phyloP scores from a whole-genome alignment of 306 rosid genomes.

The Acacia crassicarpa region DNA sequence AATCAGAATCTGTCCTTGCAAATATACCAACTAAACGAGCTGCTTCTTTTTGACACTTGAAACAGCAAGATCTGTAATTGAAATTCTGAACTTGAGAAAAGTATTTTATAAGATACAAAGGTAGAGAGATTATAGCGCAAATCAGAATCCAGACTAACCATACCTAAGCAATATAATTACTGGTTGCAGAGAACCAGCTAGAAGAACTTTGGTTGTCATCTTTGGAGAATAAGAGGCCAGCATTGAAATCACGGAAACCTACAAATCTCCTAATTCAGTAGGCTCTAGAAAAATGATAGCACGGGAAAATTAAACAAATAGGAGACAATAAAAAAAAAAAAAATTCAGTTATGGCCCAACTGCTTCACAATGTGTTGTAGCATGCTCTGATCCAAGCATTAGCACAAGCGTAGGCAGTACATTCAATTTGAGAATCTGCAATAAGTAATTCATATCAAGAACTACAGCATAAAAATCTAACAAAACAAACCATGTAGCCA shows the following conservation, averaged over 20 bases:
- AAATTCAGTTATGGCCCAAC: slow-evolving; percentile 36
- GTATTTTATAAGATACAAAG: background rate
- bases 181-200: too few species aligned
- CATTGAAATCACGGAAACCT: slow-evolving; percentile 75
- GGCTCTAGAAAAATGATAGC: slow-evolving; percentile 5
- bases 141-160: too few species aligned
- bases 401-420: slow-evolving; percentile 64
- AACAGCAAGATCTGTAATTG: slow-evolving; percentile 51
- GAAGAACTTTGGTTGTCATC: too few species aligned
- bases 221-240: too few species aligned
- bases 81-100: background rate
- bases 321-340: background rate
- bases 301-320: background rate
- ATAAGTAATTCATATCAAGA: slow-evolving; percentile 32
- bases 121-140: background rate
- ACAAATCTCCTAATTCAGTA: slow-evolving; percentile 17
- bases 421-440: too few species aligned
- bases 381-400: slow-evolving; percentile 65
- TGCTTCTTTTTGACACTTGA: slow-evolving; percentile 64
- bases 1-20: slow-evolving; percentile 62
- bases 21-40: slow-evolving; percentile 69
- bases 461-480: background rate
- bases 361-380: slow-evolving; percentile 54
- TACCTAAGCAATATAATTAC: too few species aligned
- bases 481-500: background rate